A percentile compares a stretch with the other conserved stretches of the same genome.
Evolutionary conservation across 1,139 yeast genomes (phyloP).

Genomic region (Meyerozyma smithsonii): DNA sequence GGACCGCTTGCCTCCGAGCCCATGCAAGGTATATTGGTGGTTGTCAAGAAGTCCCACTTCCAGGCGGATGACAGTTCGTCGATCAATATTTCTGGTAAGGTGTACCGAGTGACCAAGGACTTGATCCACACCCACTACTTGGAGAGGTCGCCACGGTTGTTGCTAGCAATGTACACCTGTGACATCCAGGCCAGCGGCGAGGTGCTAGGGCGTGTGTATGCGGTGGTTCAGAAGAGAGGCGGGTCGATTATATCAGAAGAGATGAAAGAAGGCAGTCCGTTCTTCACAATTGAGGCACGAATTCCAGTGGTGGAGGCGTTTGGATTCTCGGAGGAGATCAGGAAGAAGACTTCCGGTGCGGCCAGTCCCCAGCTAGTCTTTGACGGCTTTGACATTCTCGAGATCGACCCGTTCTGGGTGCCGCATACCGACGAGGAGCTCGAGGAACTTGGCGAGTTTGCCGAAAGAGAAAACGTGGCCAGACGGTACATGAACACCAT

Average conservation of each 20-base stretch:
- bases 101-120: conserved; percentile 71
- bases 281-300: conserved; percentile 79
- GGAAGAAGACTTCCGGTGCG: conserved; percentile 93
- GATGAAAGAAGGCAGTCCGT: conserved; percentile 97
- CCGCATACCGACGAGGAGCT: conserved; percentile 98
- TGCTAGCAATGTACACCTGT: conserved; percentile 90
- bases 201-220: conserved; percentile 91
- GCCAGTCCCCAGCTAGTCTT: conserved; percentile 95
- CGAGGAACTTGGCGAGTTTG: conserved; percentile 88
- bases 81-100: conserved; percentile 56
- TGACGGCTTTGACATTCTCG: conserved; percentile 80
- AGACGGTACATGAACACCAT: conserved; percentile 78
- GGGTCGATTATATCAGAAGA: conserved; percentile 88
- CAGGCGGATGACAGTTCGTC: conserved; percentile 21
- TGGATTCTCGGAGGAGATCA: conserved; percentile 92
- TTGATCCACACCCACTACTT: conserved; percentile 64
- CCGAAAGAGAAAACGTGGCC: conserved; percentile 90
- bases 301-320: conserved; percentile 95
- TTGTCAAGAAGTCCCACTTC: conserved; percentile 26
- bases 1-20: conserved; percentile 93
- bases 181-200: conserved; percentile 95
- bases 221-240: conserved; percentile 83
- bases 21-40: conserved; percentile 70
- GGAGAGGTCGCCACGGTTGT: conserved; percentile 81
- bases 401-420: conserved; percentile 97